phyloP scores from a whole-genome alignment of 2,329 filamentous ascomycete genomes.

The Xylaria sp. region DNA sequence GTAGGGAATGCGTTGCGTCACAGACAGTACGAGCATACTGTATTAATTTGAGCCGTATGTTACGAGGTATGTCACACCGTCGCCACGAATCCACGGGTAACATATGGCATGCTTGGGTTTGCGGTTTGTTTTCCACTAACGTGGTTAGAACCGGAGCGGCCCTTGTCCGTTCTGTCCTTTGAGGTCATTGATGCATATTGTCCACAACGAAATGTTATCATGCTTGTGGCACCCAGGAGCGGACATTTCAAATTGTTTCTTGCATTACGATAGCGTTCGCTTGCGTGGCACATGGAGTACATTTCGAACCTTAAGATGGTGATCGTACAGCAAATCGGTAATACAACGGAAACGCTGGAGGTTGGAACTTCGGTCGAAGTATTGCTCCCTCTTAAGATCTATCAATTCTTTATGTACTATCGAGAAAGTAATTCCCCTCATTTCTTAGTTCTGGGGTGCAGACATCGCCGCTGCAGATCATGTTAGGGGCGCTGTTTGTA shows the following conservation, averaged over 20 bases:
- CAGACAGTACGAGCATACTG: constrained; percentile 15
- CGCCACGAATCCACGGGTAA: not conserved
- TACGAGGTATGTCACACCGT: not conserved
- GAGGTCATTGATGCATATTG: not conserved
- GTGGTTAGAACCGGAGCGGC: not conserved
- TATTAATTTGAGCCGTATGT: not conserved
- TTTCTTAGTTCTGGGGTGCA: not conserved
- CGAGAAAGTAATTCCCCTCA: not conserved
- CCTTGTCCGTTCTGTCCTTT: not conserved
- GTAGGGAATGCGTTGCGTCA: not conserved
- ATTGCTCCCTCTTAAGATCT: no score
- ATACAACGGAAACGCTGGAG: no score
- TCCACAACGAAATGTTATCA: not conserved
- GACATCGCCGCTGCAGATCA: not conserved
- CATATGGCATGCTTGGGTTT: not conserved
- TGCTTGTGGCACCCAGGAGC: not conserved
- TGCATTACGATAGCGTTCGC: not conserved
- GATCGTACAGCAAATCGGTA: not conserved
- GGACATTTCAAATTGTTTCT: not conserved
- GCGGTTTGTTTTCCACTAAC: not conserved
- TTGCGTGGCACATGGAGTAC: not conserved
- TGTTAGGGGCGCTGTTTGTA: no score
- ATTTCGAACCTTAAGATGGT: not conserved
- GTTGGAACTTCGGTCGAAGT: no score
- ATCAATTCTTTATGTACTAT: no score